These are phyloP conservation scores for Leccinum pellstonianum DNA, from an alignment of 768 basidiomycete species.

Conservation along the genomic window DNA sequence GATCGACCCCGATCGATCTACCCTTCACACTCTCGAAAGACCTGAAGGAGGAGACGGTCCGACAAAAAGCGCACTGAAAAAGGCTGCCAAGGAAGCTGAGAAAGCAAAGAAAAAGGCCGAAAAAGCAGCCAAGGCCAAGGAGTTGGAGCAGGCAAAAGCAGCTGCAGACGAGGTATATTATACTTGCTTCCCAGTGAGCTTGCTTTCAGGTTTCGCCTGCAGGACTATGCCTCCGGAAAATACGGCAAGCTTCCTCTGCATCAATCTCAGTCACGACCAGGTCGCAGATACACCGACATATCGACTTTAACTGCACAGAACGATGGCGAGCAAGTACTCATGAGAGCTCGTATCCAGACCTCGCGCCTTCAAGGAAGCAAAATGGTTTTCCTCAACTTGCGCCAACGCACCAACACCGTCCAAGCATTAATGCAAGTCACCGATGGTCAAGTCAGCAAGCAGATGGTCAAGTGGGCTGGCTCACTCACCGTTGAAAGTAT, in stretches of 20 bases:
- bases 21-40: constrained; percentile 14
- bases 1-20: background rate
- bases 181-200: constrained; percentile 34
- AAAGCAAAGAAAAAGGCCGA: constrained; percentile 89
- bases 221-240: constrained; percentile 77
- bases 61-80: constrained; percentile 88
- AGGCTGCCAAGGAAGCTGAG: constrained; percentile 85
- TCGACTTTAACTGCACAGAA: constrained; percentile 55
- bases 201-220: constrained; percentile 8
- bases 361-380: constrained; percentile 91
- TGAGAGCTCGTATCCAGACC: constrained; percentile 90
- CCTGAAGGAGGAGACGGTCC: constrained; percentile 46
- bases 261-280: constrained; percentile 80
- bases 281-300: constrained; percentile 63
- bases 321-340: constrained; percentile 71
- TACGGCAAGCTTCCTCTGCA: constrained; percentile 90
- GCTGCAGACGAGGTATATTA: constrained; percentile 51
- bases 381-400: constrained; percentile 91
- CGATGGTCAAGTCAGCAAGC: constrained; percentile 82
- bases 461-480: constrained; percentile 94
- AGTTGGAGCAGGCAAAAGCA: constrained; percentile 69
- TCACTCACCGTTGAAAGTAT: constrained; percentile 82
- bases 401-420: constrained; percentile 83
- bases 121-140: constrained; percentile 75
- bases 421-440: constrained; percentile 79